These are phyloP conservation scores for Haplosporangium sp. DNA, from an alignment of 371 early-diverging fungal species.

Conservation along the genomic window DNA sequence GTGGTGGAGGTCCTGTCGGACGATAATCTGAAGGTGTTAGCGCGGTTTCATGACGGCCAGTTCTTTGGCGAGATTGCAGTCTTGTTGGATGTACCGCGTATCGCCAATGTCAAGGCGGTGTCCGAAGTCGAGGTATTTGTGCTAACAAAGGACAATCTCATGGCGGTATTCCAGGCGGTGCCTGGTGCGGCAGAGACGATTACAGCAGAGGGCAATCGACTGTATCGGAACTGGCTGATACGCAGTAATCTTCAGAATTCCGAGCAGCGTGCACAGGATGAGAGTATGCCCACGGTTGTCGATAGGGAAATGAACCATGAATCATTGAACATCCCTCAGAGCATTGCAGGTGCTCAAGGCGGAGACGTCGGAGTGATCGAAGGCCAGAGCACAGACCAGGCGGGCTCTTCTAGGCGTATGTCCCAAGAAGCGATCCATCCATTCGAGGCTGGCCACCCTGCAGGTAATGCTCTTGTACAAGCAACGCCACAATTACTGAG, in stretches of 20 bases:
- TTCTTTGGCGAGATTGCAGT: constrained; percentile 86
- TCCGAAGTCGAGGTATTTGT: constrained; percentile 66
- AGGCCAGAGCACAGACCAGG: constrained; percentile 8
- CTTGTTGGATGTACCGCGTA: constrained; percentile 80
- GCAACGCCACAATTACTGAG: background rate
- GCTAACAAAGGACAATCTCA: constrained; percentile 59
- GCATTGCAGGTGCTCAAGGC: constrained; percentile 3
- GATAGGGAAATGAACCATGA: constrained; percentile 8
- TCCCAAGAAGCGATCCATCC: constrained; percentile 19
- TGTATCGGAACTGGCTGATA: constrained; percentile 43
- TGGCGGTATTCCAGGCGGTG: constrained; percentile 59
- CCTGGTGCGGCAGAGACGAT: constrained; percentile 57
- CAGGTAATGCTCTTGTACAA: constrained; percentile 19
- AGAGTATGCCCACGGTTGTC: background rate
- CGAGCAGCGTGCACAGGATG: constrained; percentile 4
- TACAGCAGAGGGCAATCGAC: constrained; percentile 37
- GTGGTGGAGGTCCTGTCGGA: constrained; percentile 61
- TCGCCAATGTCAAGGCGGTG: constrained; percentile 80
- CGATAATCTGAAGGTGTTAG: constrained; percentile 40
- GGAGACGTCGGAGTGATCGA: background rate
- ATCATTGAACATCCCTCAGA: constrained; percentile 15
- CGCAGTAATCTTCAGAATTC: constrained; percentile 1
- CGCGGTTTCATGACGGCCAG: constrained; percentile 57
- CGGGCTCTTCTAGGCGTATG: background rate
- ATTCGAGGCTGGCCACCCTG: constrained; percentile 25